Base-by-base conservation (phyloP, 148 eudicot species). In the Polygonum aviculare region DNA sequence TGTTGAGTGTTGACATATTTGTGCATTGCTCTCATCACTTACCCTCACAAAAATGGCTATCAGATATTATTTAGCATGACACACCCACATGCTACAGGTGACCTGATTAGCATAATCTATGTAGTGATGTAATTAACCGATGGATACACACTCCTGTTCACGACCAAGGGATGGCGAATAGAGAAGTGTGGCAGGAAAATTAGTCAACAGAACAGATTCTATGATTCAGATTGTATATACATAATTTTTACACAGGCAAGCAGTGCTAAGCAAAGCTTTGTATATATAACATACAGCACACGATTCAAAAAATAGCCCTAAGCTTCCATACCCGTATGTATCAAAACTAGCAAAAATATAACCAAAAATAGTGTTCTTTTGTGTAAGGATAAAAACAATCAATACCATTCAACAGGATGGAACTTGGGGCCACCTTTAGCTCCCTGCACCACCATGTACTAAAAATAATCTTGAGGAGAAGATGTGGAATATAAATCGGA, bases 151-250 rank as follows among this genome's bases (percentile, higher is more conserved):
- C 44, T 40, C 44, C 44, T 40, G 7, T 0, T 40, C 0, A 4
- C 3, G 1, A 26, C 31, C 31, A 26, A 26, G 31, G 31, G 31
- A 0, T 26, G 31, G 31, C 31, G 0, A 40, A 3, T 0, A 40
- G 7, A 40, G 0, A 40, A 40, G 44, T 40, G 5, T 5, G 44
- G 44, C 47, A 48, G 14, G 50, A 48, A 48, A 48, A 14, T 12
- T 2, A 15, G 12, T 48, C 11, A 11, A 48, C 11, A 48, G 15
- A 48, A 48, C 15, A 48, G 12, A 12, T 12, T 48, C 15, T 48
- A 48, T 12, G 15, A 48, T 48, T 12, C 50, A 48, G 60, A 52
- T 90, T 62, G 5, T 60, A 26, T 63, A 15, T 63, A 63, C 70
- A 63, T 63, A 63, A 35, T 26, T 63, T 35, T 63, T 5, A 63